Base-by-base conservation (phyloP, 768 basidiomycete genomes). In the Strobilomyces echinocephalus region DNA sequence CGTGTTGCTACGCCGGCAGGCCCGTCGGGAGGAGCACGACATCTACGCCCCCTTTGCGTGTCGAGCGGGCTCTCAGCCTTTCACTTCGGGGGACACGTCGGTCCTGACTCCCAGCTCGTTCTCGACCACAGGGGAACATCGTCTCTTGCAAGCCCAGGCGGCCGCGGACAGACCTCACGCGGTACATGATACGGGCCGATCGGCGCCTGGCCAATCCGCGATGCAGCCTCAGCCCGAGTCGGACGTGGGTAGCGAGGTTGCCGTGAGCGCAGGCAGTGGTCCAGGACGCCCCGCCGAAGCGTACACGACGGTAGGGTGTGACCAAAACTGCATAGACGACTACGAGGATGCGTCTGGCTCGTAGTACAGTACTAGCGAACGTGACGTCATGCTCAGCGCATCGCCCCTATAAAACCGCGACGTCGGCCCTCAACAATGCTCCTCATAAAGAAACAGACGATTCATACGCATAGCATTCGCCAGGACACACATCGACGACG, bases 351-450 rank as follows among this genome's bases (percentile, higher is more conserved):
- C 28, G 4, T 8, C 28, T 8, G 4, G 8, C 28, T 28, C 4
- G 28, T 8, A 28, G 28, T 8, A 8, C 8, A 28, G 28, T 28
- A 28, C 28, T 4, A 28, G 28, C 8, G 28, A 4, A 28, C 18
- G 49, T 69, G 69, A 69, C 65, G 63, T 69, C 68, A 69, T 69
- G 44, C 42, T 16, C 35, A 52, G 42, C 39, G 24, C 46, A 24
- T 39, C 16, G 1, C 68, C 59, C 66, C 68, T 66, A 56, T 65
- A 53, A 42, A 58, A 24, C 21, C 43, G 8, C n/a, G 26, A 38
- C 36, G 59, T 61, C 57, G 31, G 57, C 60, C 57, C 45, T 66
- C 52, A 57, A 60, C 46, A 30, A 14, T 54, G 30, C 30, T 30
- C 46, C 49, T 54, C 49, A 46, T 46, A 35, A 30, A n/a, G 7